These are phyloP conservation scores for Cicer arietinum DNA, from an alignment of 306 rosid genomes.

Conservation along the genomic window DNA sequence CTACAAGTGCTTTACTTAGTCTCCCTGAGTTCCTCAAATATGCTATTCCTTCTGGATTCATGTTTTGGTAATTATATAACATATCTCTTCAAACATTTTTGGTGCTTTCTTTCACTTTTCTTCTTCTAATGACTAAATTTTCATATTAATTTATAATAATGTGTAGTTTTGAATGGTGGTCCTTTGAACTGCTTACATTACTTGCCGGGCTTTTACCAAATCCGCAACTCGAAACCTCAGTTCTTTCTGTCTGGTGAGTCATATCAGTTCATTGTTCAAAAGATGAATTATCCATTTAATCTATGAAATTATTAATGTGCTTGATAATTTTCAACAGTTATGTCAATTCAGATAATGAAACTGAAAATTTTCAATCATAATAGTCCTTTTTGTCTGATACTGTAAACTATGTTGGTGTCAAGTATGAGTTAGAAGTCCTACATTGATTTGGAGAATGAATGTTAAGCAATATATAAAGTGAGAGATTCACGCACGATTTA, in stretches of 20 bases:
- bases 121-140: background rate
- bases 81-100: background rate
- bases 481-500: no score
- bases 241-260: constrained; percentile 66
- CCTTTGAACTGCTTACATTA: constrained; percentile 69
- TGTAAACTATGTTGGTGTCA: no score
- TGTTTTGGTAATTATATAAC: constrained; percentile 51
- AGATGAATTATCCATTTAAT: no score
- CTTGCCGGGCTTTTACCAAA: constrained; percentile 72
- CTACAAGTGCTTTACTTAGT: constrained; percentile 47
- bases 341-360: background rate
- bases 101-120: background rate
- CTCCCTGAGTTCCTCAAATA: constrained; percentile 50
- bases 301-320: background rate
- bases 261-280: no score
- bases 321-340: background rate
- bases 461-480: no score
- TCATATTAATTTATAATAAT: background rate
- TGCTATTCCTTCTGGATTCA: constrained; percentile 58
- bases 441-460: no score
- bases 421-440: no score
- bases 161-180: constrained; percentile 71
- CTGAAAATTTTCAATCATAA: background rate
- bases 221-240: constrained; percentile 68
- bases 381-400: no score